These are phyloP conservation scores for fission yeast (Schizosaccharomyces pombe) DNA, from an alignment of 805 yeast species.

Conservation along the genomic window DNA sequence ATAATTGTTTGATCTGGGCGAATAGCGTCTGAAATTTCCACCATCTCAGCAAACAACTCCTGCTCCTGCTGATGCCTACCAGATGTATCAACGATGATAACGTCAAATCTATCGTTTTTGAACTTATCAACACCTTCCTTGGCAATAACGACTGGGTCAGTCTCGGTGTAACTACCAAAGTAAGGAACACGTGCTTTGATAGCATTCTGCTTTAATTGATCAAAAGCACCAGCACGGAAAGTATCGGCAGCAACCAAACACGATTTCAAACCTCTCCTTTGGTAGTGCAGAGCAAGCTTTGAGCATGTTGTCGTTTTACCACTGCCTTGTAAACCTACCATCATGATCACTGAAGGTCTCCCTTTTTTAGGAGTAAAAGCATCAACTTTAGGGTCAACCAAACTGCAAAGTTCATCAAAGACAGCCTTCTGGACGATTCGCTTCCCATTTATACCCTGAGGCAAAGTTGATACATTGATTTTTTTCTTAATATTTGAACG, in stretches of 20 bases:
- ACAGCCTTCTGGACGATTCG: conserved; percentile 67
- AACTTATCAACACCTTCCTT: conserved; percentile 77
- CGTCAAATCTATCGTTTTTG: conserved; percentile 72
- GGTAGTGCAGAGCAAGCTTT: conserved; percentile 81
- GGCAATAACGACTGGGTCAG: conserved; percentile 85
- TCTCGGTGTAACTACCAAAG: conserved; percentile 85
- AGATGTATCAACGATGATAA: conserved; percentile 88
- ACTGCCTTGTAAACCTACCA: conserved; percentile 95
- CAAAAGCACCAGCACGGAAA: conserved; percentile 98
- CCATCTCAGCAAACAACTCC: conserved; percentile 80
- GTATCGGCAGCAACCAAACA: conserved; percentile 98
- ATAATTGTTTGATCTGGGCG: conserved; percentile 87
- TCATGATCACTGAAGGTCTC: conserved; percentile 63
- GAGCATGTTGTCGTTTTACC: conserved; percentile 98
- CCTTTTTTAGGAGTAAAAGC: conserved; percentile 73
- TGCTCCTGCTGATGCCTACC: conserved; percentile 94
- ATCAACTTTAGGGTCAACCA: conserved; percentile 43
- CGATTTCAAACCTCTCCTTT: conserved; percentile 76
- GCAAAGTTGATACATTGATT: conserved; percentile 30
- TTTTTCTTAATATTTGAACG: conserved; percentile 45
- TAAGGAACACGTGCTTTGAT: conserved; percentile 84
- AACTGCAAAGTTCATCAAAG: conserved; percentile 68
- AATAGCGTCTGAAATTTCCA: conserved; percentile 70
- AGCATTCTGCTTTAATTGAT: conserved; percentile 92
- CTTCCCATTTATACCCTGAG: conserved; percentile 41